phyloP scores from a whole-genome alignment of 257 asterid genomes.

The Nemophila menziesii region DNA sequence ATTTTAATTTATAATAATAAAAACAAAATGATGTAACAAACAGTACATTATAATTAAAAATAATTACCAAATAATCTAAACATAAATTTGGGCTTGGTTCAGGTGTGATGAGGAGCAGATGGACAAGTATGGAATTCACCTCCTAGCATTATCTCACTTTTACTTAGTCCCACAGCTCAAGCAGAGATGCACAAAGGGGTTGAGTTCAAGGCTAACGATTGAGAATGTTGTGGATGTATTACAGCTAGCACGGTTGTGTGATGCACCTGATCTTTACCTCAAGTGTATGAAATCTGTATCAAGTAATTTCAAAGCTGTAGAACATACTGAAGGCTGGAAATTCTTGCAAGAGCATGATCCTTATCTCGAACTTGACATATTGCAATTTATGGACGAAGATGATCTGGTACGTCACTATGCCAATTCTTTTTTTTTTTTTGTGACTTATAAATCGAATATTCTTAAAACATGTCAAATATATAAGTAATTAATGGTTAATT shows the following conservation, averaged over 20 bases:
- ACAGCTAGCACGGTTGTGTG: slow-evolving; percentile 80
- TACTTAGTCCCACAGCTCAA: slow-evolving; percentile 72
- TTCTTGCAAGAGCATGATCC: slow-evolving; percentile 72
- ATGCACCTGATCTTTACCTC: slow-evolving; percentile 77
- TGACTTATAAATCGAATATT: not conserved
- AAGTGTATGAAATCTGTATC: slow-evolving; percentile 53
- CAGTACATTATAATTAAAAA: not conserved
- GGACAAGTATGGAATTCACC: slow-evolving; percentile 67
- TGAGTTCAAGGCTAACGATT: slow-evolving; percentile 27
- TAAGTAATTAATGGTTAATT: not conserved
- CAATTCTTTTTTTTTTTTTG: not conserved
- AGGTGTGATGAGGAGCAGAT: slow-evolving; percentile 73
- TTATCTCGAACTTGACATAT: slow-evolving; percentile 69
- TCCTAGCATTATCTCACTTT: slow-evolving; percentile 74
- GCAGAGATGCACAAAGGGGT: slow-evolving; percentile 53
- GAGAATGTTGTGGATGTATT: slow-evolving; percentile 71
- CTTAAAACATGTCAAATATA: too few relatives aligned
- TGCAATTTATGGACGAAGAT: slow-evolving; percentile 69
- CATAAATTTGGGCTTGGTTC: slow-evolving; percentile 4
- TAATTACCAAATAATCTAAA: not conserved
- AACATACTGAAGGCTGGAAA: slow-evolving; percentile 80
- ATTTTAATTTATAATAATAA: not conserved
- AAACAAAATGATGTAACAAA: not conserved
- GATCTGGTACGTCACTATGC: slow-evolving; percentile 44
- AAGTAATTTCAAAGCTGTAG: slow-evolving; percentile 42